Base-by-base conservation (phyloP, 345 rosid genomes). In the Lepidium sativum region DNA sequence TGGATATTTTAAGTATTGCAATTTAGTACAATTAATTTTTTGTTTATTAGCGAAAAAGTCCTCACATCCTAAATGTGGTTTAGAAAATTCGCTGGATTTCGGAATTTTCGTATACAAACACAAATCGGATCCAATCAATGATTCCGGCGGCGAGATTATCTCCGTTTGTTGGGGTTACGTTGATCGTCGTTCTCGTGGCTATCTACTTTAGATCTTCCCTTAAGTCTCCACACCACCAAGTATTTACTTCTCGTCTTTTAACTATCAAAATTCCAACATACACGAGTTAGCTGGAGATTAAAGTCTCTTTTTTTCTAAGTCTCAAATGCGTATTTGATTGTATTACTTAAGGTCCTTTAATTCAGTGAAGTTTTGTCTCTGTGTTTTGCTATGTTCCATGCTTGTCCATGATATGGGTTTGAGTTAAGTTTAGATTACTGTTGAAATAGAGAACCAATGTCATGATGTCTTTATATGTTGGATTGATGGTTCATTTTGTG, bases 171-270 rank as follows among this genome's bases (percentile, higher is more conserved):
- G 82, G 74, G 17, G 45, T 83, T 20, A 65, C 92, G 15, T 48
- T 78, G 51, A 63, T 79, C 18, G 81, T 77, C 17, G 54, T 82
- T 69, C 42, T 86, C 33, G 17, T 80, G 5, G 87, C 94, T 17
- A 29, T 86, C 49, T 50, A 75, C 58, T 38, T 75, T 62, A 84
- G 78, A 75, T 79, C 67, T 68, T 67, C 78, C 25, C 59, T 70
- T 61, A 78, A 75, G 47, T 37, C 66, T 52, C 58, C 62, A 44
- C 67, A 80, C 39, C 62, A 60, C 15, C 80, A 83, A 85, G 86
- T 81, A 54, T 40, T 31, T 67, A 32, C 56, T 66, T 48, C 27
- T 58, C 35, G 53, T 60, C 33, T 40, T 21, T 41, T 6, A 1
- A 14, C 45, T 54, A 25, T 6, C 33, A 17, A 60, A 31, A 4